Evolutionary conservation across 208 protist genomes (phyloP).

Genomic region (Acanthamoeba healyi): DNA sequence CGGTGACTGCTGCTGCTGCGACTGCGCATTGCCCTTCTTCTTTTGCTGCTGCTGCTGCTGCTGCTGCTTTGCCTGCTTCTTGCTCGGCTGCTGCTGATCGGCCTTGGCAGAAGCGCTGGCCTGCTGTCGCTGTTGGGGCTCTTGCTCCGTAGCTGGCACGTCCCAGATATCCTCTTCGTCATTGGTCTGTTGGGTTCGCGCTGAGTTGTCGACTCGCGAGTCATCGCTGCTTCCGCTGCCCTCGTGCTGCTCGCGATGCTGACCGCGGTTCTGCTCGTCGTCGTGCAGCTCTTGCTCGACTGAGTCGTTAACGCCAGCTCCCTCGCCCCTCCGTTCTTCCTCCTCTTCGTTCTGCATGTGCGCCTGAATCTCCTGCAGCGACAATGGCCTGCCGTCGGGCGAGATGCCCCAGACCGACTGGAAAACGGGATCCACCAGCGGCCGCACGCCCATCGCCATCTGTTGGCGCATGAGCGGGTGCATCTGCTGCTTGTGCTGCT

Average conservation of each 20-base stretch:
- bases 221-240: background rate
- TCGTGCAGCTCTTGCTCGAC: slow-evolving; percentile 65
- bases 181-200: background rate
- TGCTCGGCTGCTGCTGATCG: background rate
- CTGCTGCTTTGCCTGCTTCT: slow-evolving; percentile 60
- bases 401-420: slow-evolving; percentile 44
- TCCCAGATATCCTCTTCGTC: slow-evolving; percentile 42
- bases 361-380: slow-evolving; percentile 14
- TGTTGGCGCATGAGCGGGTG: slow-evolving; percentile 39
- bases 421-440: slow-evolving; percentile 14
- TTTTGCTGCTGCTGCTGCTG: slow-evolving; percentile 53
- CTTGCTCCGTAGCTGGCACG: background rate
- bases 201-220: background rate
- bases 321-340: background rate
- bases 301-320: background rate
- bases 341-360: background rate
- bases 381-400: slow-evolving; percentile 23
- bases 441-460: slow-evolving; percentile 32
- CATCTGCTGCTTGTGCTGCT: slow-evolving; percentile 58
- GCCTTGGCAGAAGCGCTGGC: slow-evolving; percentile 7
- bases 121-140: background rate
- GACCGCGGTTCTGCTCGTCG: background rate
- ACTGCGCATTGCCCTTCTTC: slow-evolving; percentile 13
- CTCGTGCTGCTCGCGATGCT: background rate
- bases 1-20: slow-evolving; percentile 14